Conservation (phyloP, 1,284 basidiomycete genomes). For the Sphagnurus paluster region DNA sequence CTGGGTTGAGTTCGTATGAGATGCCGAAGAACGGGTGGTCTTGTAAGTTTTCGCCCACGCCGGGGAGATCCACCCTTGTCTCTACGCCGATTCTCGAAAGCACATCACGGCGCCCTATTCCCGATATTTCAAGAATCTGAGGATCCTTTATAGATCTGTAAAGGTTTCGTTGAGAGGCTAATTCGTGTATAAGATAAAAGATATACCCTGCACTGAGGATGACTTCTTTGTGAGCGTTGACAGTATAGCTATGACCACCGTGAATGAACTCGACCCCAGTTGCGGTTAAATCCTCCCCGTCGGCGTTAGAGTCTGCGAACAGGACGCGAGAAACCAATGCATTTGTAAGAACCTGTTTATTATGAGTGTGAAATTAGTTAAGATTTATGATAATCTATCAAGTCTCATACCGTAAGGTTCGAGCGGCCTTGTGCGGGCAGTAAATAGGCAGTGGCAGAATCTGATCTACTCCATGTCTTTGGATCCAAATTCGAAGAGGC, state of each 20-base stretch:
- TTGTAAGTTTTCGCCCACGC: conserved; percentile 23
- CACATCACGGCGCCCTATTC: conserved; percentile 16
- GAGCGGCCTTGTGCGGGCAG: conserved; percentile 11
- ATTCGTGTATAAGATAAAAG: background rate
- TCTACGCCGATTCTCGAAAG: conserved; percentile 17
- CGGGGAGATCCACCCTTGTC: conserved; percentile 19
- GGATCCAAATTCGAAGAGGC: conserved; percentile 13
- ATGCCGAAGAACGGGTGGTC: conserved; percentile 14
- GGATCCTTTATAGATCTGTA: conserved; percentile 19
- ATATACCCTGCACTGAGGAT: conserved; percentile 19
- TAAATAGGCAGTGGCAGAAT: conserved; percentile 12
- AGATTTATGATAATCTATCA: background rate
- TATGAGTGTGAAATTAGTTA: background rate
- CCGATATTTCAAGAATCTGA: conserved; percentile 22
- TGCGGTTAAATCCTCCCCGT: conserved; percentile 5
- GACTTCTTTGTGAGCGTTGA: conserved; percentile 12
- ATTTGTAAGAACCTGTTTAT: conserved; percentile 9
- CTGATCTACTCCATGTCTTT: conserved; percentile 11
- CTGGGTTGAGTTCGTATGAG: conserved; percentile 10
- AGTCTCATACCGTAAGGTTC: conserved; percentile 9
- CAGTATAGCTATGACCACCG: conserved; percentile 6
- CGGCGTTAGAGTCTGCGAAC: conserved; percentile 4
- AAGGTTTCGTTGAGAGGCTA: background rate
- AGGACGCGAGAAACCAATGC: conserved; percentile 10
- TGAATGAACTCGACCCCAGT: conserved; percentile 17